phyloP scores from a whole-genome alignment of 768 basidiomycete species.

The Pulveroboletus sp. region DNA sequence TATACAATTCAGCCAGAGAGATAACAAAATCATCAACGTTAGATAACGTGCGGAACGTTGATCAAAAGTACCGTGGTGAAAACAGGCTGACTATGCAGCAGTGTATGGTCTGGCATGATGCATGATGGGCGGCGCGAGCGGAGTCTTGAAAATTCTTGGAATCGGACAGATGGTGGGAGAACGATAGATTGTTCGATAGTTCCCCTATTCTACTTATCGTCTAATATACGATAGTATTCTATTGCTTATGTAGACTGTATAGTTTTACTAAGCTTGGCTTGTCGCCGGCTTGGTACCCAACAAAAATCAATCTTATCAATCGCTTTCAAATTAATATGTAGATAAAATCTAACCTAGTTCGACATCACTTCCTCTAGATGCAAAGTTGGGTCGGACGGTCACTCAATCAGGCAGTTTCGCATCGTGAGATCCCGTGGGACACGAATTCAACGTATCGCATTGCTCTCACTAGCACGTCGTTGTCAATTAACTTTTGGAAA shows the following conservation, averaged over 20 bases:
- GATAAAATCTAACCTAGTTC: constrained; percentile 3
- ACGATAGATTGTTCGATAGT: too few species aligned
- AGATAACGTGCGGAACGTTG: not conserved
- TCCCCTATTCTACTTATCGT: too few species aligned
- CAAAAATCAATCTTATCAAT: not conserved
- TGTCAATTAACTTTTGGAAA: not conserved
- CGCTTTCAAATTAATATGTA: too few species aligned
- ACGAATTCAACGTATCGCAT: not conserved
- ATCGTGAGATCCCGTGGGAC: constrained; percentile 14
- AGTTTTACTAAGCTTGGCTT: too few species aligned
- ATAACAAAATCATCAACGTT: not conserved
- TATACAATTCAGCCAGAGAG: not conserved
- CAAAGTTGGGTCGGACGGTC: not conserved
- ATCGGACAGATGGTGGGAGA: too few species aligned
- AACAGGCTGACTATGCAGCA: too few species aligned
- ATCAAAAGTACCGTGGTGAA: not conserved
- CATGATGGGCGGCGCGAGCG: not conserved
- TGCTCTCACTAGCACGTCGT: not conserved
- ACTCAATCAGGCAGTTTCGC: constrained; percentile 8
- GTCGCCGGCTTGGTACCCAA: too few species aligned
- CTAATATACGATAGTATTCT: too few species aligned
- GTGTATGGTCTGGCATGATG: too few species aligned
- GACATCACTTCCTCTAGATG: not conserved
- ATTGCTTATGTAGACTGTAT: too few species aligned
- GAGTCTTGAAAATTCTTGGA: too few species aligned